Evolutionary conservation across 129 eudicot species (phyloP).

Genomic region (Centella asiatica): DNA sequence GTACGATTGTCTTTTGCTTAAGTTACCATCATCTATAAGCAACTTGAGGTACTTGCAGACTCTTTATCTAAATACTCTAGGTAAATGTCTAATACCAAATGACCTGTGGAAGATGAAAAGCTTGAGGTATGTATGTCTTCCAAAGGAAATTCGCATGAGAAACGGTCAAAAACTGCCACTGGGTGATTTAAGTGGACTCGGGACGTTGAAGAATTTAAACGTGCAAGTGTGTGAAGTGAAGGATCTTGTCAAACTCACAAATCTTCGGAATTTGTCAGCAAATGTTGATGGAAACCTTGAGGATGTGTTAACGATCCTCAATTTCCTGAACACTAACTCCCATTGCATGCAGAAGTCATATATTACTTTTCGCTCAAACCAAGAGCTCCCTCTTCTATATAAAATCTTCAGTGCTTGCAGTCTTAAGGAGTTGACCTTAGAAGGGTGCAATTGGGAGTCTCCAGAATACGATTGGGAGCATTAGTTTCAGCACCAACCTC

Average conservation of each 20-base stretch:
- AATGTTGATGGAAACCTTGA: not conserved
- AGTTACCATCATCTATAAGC: not conserved
- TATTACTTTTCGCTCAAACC: not conserved
- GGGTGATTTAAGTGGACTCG: not conserved
- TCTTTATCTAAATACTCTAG: not conserved
- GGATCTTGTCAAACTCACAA: not conserved
- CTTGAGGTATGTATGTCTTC: slow-evolving; percentile 14
- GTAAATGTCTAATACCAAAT: not conserved
- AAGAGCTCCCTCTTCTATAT: not conserved
- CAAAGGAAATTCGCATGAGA: not conserved
- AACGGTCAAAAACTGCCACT: not conserved
- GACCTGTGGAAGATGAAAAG: slow-evolving; percentile 11
- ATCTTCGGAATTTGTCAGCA: not conserved
- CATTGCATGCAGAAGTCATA: not conserved
- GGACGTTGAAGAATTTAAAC: not conserved
- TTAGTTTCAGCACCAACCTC: not conserved
- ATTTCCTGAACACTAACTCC: too few relatives aligned
- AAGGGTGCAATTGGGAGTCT: not conserved
- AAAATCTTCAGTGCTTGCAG: not conserved
- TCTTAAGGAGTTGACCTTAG: too few relatives aligned
- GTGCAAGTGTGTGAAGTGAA: not conserved
- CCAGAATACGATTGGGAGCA: not conserved
- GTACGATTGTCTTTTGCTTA: not conserved
- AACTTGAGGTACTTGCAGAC: not conserved
- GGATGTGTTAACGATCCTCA: not conserved